Conservation (phyloP, 2,329 filamentous ascomycete genomes). For the Cladosporium sp. region DNA sequence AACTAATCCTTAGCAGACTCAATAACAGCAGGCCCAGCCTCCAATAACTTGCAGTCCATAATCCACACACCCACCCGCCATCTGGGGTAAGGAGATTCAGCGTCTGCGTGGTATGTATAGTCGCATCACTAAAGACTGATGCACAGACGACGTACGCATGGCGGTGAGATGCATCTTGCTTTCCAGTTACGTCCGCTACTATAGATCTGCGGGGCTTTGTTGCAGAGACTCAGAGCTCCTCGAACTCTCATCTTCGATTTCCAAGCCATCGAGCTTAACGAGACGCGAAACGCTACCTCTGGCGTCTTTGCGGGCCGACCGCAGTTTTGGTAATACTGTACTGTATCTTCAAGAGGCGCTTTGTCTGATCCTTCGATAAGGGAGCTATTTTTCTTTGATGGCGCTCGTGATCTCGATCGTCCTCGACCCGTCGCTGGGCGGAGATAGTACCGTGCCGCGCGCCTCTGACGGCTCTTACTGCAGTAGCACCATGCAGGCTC, state of each 20-base stretch:
- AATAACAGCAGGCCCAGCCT: conserved; percentile 4
- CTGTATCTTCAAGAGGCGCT: neutral
- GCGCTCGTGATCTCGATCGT: conserved; percentile 6
- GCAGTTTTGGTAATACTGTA: neutral
- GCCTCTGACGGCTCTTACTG: conserved; percentile 21
- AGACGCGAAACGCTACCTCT: neutral
- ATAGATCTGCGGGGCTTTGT: conserved; percentile 6
- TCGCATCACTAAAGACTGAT: conserved; percentile 17
- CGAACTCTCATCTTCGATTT: conserved; percentile 14
- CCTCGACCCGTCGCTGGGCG: neutral
- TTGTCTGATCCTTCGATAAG: conserved; percentile 9
- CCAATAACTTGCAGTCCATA: neutral
- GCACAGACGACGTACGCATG: conserved; percentile 12
- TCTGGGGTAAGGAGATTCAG: conserved; percentile 19
- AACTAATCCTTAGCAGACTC: conserved; percentile 10
- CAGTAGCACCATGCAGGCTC: conserved; percentile 12
- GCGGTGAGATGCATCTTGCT: conserved; percentile 14
- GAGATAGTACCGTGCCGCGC: conserved; percentile 13
- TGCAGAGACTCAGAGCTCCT: too few species aligned
- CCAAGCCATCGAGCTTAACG: conserved; percentile 5
- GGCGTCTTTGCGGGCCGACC: neutral
- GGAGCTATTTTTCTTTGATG: neutral
- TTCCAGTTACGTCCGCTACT: conserved; percentile 6
- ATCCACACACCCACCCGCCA: conserved; percentile 9
- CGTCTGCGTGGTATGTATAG: conserved; percentile 6